A percentile compares a stretch with the other conserved stretches of the same genome.
These are phyloP conservation scores for Daphne laureola DNA, from an alignment of 441 rosid genomes.

Conservation along the genomic window DNA sequence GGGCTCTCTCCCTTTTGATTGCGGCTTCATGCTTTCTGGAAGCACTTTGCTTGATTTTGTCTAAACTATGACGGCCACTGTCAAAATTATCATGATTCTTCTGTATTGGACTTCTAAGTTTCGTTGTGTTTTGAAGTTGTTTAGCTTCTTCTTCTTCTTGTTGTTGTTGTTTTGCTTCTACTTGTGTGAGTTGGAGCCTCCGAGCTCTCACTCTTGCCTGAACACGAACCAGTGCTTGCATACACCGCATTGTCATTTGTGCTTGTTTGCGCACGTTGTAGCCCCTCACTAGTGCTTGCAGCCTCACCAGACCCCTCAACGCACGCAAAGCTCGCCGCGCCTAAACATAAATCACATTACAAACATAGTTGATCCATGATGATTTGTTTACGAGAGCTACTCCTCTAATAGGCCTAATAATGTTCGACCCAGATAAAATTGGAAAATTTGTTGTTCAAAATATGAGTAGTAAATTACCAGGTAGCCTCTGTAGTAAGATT, in stretches of 20 bases:
- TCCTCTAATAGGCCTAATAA: no score
- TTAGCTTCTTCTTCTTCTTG: conserved; percentile 23
- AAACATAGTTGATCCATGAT: no score
- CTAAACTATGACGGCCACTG: conserved; percentile 31
- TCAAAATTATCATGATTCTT: conserved; percentile 27
- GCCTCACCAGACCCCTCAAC: conserved; percentile 82
- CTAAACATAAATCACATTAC: conserved; percentile 20
- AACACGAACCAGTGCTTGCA: conserved; percentile 93
- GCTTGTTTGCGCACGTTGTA: conserved; percentile 93
- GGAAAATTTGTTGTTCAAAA: no score
- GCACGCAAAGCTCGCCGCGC: conserved; percentile 93
- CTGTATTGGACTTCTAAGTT: conserved; percentile 17
- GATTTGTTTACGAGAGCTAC: no score
- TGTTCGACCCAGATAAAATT: no score
- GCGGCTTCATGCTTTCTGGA: conserved; percentile 47
- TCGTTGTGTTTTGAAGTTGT: conserved; percentile 15
- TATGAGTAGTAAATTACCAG: conserved; percentile 34
- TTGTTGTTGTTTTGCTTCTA: conserved; percentile 33
- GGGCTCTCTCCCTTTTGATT: conserved; percentile 74
- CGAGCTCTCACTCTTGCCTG: conserved; percentile 85
- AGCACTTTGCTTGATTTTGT: conserved; percentile 32
- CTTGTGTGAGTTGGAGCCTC: conserved; percentile 41
- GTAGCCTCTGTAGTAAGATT: conserved; percentile 78
- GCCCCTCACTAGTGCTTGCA: conserved; percentile 95
- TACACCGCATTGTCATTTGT: conserved; percentile 92